phyloP scores from a whole-genome alignment of 805 yeast species.

The Wickerhamiella bombiphila region DNA sequence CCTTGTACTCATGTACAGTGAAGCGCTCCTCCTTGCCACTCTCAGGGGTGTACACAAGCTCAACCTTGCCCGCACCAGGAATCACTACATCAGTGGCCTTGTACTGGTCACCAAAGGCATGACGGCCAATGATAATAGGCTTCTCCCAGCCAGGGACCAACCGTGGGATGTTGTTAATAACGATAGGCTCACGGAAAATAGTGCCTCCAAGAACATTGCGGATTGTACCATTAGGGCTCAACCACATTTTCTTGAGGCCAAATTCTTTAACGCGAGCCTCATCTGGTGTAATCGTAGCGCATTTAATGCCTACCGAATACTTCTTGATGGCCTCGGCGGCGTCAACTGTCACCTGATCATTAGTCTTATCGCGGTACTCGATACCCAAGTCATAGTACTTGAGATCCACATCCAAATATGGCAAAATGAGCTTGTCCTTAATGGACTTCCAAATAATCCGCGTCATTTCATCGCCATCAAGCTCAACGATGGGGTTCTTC shows the following conservation, averaged over 20 bases:
- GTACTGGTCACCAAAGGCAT: constrained; percentile 95
- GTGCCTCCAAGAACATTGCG: constrained; percentile 94
- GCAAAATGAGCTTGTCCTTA: constrained; percentile 70
- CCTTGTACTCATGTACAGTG: constrained; percentile 54
- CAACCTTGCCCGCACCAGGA: constrained; percentile 66
- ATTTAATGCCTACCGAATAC: constrained; percentile 87
- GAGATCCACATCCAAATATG: constrained; percentile 74
- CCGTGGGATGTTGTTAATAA: constrained; percentile 76
- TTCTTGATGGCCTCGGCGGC: constrained; percentile 81
- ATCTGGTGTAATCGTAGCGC: constrained; percentile 94
- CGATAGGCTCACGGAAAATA: constrained; percentile 92
- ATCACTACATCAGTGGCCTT: constrained; percentile 77
- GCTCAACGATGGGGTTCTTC: constrained; percentile 79
- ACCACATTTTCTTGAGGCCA: constrained; percentile 88
- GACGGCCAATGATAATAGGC: constrained; percentile 95
- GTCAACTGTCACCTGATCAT: constrained; percentile 77
- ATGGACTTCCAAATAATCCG: constrained; percentile 89
- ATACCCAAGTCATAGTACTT: constrained; percentile 87
- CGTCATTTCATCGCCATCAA: constrained; percentile 98
- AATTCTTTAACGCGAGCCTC: constrained; percentile 91
- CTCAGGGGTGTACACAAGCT: constrained; percentile 59
- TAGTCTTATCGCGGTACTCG: constrained; percentile 71
- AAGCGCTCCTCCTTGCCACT: constrained; percentile 41
- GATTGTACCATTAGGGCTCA: constrained; percentile 92
- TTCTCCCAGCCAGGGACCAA: constrained; percentile 84